Evolutionary conservation across 352 stramenopile genomes (phyloP).

Genomic region (Pythium phragmiticola): DNA sequence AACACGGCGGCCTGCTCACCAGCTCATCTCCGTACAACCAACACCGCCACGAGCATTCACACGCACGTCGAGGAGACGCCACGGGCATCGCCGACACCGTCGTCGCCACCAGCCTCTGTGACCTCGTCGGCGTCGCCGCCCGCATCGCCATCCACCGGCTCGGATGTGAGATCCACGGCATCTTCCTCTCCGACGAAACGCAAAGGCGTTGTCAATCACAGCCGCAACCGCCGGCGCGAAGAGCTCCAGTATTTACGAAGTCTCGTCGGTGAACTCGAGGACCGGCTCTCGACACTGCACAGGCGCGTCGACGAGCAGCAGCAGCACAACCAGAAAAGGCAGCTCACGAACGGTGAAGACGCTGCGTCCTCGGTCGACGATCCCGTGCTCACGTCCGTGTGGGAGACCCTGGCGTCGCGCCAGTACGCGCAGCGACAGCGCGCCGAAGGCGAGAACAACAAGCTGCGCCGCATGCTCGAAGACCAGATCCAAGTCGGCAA

Average conservation of each 20-base stretch:
- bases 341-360: not conserved
- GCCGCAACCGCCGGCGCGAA: constrained; percentile 20
- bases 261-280: constrained; percentile 38
- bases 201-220: constrained; percentile 21
- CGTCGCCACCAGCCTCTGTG: constrained; percentile 14
- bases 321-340: constrained; percentile 3
- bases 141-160: constrained; percentile 7
- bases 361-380: not conserved
- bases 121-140: constrained; percentile 11
- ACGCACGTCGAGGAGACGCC: not conserved
- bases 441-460: constrained; percentile 26
- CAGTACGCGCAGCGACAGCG: constrained; percentile 29
- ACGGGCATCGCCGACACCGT: not conserved
- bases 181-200: not conserved
- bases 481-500: constrained; percentile 48
- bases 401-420: constrained; percentile 22
- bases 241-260: constrained; percentile 41
- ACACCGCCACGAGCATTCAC: not conserved
- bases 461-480: constrained; percentile 32
- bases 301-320: constrained; percentile 18
- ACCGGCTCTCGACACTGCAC: constrained; percentile 25
- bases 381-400: constrained; percentile 20
- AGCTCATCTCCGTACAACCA: not conserved
- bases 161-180: constrained; percentile 3
- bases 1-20: constrained; percentile 5